A percentile compares a stretch with the other conserved stretches of the same genome.
Conservation (phyloP, 257 asterid genomes). For the Solanum habrochaites region DNA sequence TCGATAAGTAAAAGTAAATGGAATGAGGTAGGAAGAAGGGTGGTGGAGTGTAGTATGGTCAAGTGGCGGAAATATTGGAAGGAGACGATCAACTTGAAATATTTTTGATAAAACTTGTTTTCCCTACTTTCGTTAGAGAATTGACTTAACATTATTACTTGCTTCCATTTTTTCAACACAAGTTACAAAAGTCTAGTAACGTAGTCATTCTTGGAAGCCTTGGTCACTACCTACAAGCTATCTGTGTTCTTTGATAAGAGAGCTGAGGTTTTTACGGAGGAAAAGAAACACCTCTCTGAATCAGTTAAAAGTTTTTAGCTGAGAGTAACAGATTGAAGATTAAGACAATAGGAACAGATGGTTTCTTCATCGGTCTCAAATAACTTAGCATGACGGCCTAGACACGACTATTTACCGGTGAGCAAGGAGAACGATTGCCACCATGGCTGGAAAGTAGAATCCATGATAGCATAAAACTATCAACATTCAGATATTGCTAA, state of each 20-base stretch:
- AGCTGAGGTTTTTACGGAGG: slow-evolving; percentile 68
- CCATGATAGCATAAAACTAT: background rate
- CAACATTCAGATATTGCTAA: background rate
- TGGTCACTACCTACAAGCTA: slow-evolving; percentile 18
- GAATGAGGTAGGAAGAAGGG: background rate
- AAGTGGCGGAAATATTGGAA: too few relatives aligned
- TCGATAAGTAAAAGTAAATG: background rate
- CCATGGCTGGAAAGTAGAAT: background rate
- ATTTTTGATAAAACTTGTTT: too few relatives aligned
- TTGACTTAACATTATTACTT: too few relatives aligned
- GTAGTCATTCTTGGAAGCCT: slow-evolving; percentile 53
- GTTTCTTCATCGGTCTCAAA: background rate
- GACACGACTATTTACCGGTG: slow-evolving; percentile 17
- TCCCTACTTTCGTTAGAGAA: too few relatives aligned
- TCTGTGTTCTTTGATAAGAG: slow-evolving; percentile 13
- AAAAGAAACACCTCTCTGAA: slow-evolving; percentile 49
- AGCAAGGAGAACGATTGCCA: background rate
- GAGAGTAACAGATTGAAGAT: background rate
- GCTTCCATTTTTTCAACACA: too few relatives aligned
- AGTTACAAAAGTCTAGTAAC: too few relatives aligned
- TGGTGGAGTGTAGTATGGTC: background rate
- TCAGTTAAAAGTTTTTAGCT: slow-evolving; percentile 17
- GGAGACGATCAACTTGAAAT: background rate
- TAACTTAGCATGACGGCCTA: background rate
- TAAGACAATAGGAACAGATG: background rate